Evolutionary conservation across 768 basidiomycete species (phyloP).

Genomic region (Hygrocybe punicea): DNA sequence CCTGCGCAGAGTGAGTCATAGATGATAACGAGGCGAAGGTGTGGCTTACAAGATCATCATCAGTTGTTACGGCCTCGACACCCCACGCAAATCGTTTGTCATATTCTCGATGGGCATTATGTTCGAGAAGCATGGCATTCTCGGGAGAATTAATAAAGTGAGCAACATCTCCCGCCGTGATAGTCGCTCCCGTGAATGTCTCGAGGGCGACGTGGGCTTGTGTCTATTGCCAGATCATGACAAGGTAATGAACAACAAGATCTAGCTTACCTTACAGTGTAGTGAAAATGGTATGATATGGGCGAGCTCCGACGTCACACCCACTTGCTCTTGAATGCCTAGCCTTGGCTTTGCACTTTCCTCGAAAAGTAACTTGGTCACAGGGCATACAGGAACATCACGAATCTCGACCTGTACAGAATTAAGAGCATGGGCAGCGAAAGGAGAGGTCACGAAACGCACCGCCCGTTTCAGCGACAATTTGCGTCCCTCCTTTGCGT

Average conservation of each 20-base stretch:
- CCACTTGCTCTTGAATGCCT: not conserved
- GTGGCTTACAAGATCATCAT: not conserved
- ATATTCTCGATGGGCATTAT: slow-evolving; percentile 1
- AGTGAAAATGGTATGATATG: slow-evolving; percentile 1
- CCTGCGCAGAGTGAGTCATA: not conserved
- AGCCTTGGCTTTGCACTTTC: not conserved
- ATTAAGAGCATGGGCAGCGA: not conserved
- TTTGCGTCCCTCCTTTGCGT: no score
- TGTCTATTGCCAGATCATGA: not conserved
- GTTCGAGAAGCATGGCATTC: slow-evolving; percentile 3
- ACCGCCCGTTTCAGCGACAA: not conserved
- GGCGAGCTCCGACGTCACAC: not conserved
- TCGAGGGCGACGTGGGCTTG: slow-evolving; percentile 2
- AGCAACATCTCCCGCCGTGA: not conserved
- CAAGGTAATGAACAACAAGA: not conserved
- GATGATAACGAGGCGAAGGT: not conserved
- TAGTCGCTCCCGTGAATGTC: not conserved
- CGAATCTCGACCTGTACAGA: not conserved
- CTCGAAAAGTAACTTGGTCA: not conserved
- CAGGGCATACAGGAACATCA: slow-evolving; percentile 1
- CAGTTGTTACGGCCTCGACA: not conserved
- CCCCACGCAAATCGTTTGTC: not conserved
- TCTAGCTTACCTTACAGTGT: not conserved
- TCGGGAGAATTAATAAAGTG: not conserved
- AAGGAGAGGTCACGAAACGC: not conserved